Evolutionary conservation across 345 rosid species (phyloP), one percentile per base, ranked within the genome.

Genomic region (Dipteronia dyeriana): DNA sequence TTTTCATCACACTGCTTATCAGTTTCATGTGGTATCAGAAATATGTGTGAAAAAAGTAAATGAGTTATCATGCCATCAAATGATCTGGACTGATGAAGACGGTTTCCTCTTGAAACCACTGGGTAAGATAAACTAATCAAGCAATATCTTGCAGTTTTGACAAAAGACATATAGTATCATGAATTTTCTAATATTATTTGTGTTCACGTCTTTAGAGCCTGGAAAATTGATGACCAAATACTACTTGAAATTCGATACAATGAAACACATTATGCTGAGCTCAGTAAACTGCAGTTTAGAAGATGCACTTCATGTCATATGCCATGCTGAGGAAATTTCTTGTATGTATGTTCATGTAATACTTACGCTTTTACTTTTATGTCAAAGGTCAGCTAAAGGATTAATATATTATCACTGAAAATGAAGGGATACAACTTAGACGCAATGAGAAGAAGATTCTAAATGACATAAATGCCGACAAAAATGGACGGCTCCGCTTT

Each of bases 141-240:
- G 75, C 19, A 71, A 38, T 75, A 72, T 78, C 59, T 74, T 60
- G 26, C 31, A 6, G 68, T 63, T 71, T 70, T 72, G 62, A n/a
- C 45, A 29, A 65, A 54, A 71, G 39, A 82, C 26, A 49, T 17
- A 45, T 71, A 68, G 66, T 63, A 13, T 60, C 56, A 47, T 23
- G 76, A 22, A 67, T 69, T 73, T 59, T 54, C 70, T 61, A 26
- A 73, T 38, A 71, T 39, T 66, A 65, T 16, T 20, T 80, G 68
- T 70, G 61, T 77, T 63, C 70, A 22, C 59, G 45, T 39, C 71
- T 68, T 75, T 75, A 96, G 98, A 94, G 85, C 98, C 98, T 60
- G 97, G 99, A 84, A 87, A 87, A 74, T 85, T 96, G 91, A 96
- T 96, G 99, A 94, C 98, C 82, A 92, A 91, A 88, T 96, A 96